A percentile compares a stretch with the other conserved stretches of the same genome.
Evolutionary conservation across 306 rosid species (phyloP).

Genomic region (Ochetophila trinervis): DNA sequence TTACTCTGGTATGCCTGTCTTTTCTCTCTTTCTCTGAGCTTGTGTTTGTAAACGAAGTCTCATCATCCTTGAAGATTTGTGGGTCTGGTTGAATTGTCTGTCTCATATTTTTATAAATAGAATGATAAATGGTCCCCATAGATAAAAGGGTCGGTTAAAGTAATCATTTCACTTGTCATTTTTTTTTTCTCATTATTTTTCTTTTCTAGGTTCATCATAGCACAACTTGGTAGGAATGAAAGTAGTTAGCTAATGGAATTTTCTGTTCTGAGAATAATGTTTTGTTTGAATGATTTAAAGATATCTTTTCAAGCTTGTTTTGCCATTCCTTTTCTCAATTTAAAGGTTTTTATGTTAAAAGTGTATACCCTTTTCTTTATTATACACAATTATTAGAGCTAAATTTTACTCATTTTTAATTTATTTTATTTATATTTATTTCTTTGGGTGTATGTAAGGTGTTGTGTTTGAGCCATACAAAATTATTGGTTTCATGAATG

Average conservation of each 20-base stretch:
- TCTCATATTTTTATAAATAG: neutral
- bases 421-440: no score
- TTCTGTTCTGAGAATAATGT: constrained; percentile 34
- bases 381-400: neutral
- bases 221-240: constrained; percentile 1
- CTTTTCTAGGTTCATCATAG: neutral
- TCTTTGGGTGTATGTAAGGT: neutral
- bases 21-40: constrained; percentile 21
- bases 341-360: neutral
- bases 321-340: constrained; percentile 9
- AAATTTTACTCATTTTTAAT: neutral
- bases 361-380: neutral
- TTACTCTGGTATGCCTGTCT: neutral
- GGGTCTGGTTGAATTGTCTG: constrained; percentile 27
- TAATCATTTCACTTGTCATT: constrained; percentile 2
- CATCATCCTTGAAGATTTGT: constrained; percentile 24
- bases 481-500: no score
- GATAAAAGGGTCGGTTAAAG: constrained; percentile 21
- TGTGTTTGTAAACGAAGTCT: constrained; percentile 10
- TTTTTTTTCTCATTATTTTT: neutral
- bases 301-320: neutral
- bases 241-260: constrained; percentile 27
- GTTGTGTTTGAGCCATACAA: no score
- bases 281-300: constrained; percentile 16
- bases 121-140: constrained; percentile 11